These are phyloP conservation scores for Cenchrus purpureus DNA, from an alignment of 176 grass and related monocot genomes.

Conservation along the genomic window DNA sequence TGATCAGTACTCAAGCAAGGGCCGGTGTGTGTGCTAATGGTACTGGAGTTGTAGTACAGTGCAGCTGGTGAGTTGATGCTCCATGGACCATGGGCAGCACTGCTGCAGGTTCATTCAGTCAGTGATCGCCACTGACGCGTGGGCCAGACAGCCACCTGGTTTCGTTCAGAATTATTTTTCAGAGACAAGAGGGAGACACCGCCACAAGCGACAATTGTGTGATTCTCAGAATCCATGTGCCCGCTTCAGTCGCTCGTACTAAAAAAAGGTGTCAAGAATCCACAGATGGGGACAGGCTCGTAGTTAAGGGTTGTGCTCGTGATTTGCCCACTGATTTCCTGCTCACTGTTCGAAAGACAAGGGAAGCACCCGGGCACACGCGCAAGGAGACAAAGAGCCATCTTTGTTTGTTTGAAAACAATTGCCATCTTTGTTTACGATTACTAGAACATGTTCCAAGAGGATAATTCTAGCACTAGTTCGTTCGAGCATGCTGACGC, in stretches of 20 bases:
- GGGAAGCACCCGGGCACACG: no score
- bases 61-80: not conserved
- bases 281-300: not conserved
- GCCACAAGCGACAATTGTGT: not conserved
- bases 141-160: not conserved
- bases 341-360: not conserved
- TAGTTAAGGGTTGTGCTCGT: not conserved
- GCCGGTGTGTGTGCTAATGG: no score
- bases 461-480: no score
- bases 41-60: not conserved
- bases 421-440: no score
- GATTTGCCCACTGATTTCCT: not conserved
- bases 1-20: not conserved
- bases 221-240: slow-evolving; percentile 20
- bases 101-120: not conserved
- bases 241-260: not conserved
- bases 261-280: not conserved
- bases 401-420: no score
- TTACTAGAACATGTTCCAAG: no score
- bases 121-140: no score
- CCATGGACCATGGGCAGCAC: no score
- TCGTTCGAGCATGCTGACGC: no score
- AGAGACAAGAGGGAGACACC: not conserved
- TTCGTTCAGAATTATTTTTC: not conserved
- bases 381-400: not conserved